Evolutionary conservation across 305 asterid species (phyloP).

Genomic region (Stenogyne calaminthoides): DNA sequence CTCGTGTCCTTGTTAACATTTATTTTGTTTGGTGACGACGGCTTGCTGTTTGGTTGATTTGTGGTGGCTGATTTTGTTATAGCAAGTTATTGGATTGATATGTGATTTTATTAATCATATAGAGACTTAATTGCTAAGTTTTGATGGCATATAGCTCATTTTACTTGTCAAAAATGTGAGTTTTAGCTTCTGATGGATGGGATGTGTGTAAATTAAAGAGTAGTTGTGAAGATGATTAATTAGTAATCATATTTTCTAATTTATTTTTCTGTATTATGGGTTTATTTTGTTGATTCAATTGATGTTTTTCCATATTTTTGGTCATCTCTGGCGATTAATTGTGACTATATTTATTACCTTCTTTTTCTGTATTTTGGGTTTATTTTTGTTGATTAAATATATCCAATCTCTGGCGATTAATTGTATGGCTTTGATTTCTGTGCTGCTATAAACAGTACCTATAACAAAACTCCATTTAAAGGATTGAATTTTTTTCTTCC

Average conservation of each 20-base stretch:
- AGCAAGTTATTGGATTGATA: neutral
- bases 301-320: neutral
- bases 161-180: neutral
- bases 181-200: no score
- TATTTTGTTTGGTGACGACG: neutral
- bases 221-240: neutral
- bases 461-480: no score
- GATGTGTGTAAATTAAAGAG: neutral
- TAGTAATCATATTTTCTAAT: neutral
- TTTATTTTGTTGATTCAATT: neutral
- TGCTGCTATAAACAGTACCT: neutral
- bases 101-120: neutral
- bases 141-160: neutral
- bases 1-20: neutral
- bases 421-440: neutral
- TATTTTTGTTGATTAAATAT: neutral
- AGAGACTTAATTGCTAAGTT: neutral
- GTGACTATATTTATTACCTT: neutral
- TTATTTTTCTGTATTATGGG: neutral
- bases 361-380: neutral
- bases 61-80: slow-evolving; percentile 11
- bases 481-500: neutral
- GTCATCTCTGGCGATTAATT: neutral
- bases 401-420: slow-evolving; percentile 2
- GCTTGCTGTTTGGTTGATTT: neutral